Evolutionary conservation across 495 filamentous ascomycete species (phyloP).

Genomic region (Cercophora scortea): DNA sequence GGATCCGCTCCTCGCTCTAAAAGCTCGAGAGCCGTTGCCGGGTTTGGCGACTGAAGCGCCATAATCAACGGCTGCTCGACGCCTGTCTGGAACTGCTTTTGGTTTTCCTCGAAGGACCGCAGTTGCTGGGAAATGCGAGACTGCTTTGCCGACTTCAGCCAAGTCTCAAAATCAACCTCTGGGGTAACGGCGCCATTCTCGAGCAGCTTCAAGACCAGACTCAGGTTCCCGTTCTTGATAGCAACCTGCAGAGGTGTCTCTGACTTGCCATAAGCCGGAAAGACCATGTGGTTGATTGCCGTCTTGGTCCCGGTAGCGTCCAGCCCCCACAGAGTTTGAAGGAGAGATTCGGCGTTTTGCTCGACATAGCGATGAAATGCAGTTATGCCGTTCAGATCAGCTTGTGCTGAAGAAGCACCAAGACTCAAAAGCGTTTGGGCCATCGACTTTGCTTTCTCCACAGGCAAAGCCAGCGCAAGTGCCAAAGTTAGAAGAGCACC

Average conservation of each 20-base stretch:
- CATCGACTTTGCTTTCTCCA: constrained; percentile 54
- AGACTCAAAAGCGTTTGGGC: constrained; percentile 53
- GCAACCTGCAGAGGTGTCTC: constrained; percentile 29
- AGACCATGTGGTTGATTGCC: constrained; percentile 54
- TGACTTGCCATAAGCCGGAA: constrained; percentile 21
- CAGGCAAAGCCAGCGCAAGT: constrained; percentile 49
- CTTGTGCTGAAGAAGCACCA: constrained; percentile 67
- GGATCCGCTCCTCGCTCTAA: constrained; percentile 52
- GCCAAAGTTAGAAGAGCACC: constrained; percentile 58
- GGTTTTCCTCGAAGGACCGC: constrained; percentile 32
- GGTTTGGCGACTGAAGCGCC: constrained; percentile 44
- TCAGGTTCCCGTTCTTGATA: constrained; percentile 20
- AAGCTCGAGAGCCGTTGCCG: constrained; percentile 45
- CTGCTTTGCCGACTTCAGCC: constrained; percentile 34
- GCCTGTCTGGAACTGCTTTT: constrained; percentile 25
- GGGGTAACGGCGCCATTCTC: constrained; percentile 27
- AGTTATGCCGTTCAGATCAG: constrained; percentile 50
- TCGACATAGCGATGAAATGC: constrained; percentile 50
- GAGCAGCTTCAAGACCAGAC: constrained; percentile 32
- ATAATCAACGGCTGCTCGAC: constrained; percentile 52
- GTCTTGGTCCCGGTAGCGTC: constrained; percentile 52
- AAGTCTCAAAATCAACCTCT: constrained; percentile 36
- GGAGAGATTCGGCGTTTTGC: constrained; percentile 38
- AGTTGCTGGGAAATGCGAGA: constrained; percentile 14
- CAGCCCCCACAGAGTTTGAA: constrained; percentile 50